Conservation (phyloP, 305 asterid species). For the Solanum hybrid region DNA sequence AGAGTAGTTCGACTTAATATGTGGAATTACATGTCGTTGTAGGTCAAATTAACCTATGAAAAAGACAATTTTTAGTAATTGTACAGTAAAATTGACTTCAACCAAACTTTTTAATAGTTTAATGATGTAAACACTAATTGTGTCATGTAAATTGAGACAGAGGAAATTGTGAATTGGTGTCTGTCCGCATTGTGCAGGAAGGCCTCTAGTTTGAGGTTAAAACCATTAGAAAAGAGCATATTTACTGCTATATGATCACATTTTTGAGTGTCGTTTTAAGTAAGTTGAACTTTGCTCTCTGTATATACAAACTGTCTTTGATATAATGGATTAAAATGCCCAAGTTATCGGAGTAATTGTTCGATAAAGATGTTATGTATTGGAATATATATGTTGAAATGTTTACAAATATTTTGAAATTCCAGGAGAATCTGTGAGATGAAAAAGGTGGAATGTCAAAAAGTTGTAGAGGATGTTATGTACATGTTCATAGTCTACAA, state of each 20-base stretch:
- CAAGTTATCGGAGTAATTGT: too few species aligned
- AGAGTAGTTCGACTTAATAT: neutral
- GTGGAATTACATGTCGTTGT: neutral
- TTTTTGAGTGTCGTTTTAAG: neutral
- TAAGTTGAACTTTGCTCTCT: too few species aligned
- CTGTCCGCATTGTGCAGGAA: neutral
- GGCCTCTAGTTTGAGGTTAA: too few species aligned
- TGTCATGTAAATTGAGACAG: neutral
- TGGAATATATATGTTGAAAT: too few species aligned
- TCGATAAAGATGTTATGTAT: too few species aligned
- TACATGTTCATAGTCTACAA: conserved; percentile 42
- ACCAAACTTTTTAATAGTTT: neutral
- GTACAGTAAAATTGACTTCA: neutral
- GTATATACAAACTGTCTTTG: too few species aligned
- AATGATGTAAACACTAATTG: neutral
- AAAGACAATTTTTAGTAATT: too few species aligned
- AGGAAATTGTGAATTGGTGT: neutral
- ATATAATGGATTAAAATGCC: too few species aligned
- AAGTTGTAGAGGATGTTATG: conserved; percentile 68
- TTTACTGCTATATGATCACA: neutral
- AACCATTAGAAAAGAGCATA: neutral
- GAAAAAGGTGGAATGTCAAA: conserved; percentile 41
- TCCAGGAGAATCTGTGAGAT: conserved; percentile 67
- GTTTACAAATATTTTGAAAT: neutral
- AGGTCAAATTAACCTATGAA: neutral